Conservation (phyloP, 2,329 filamentous ascomycete genomes). For the Epichloe scottii region DNA sequence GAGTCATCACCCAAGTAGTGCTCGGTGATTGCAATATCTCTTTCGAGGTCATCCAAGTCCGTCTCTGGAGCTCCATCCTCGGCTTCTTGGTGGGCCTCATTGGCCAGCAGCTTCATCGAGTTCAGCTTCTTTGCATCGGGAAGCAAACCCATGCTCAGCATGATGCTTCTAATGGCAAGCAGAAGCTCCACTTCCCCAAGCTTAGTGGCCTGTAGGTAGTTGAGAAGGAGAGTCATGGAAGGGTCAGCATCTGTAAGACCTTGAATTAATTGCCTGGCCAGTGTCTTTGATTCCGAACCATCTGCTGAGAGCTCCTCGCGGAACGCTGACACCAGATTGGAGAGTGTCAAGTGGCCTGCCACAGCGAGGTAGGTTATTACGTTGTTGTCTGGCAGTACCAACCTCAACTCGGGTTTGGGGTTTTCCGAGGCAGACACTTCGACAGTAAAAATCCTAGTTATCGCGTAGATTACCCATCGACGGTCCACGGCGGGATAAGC, state of each 20-base stretch:
- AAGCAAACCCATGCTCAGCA: slow-evolving; percentile 54
- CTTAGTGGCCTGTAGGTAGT: slow-evolving; percentile 52
- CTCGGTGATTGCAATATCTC: slow-evolving; percentile 56
- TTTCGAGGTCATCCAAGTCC: slow-evolving; percentile 48
- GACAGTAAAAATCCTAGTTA: slow-evolving; percentile 49
- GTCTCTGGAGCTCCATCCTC: slow-evolving; percentile 27
- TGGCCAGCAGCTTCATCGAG: slow-evolving; percentile 19
- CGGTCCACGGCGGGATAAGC: slow-evolving; percentile 46
- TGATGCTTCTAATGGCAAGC: slow-evolving; percentile 50
- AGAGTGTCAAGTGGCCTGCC: slow-evolving; percentile 46
- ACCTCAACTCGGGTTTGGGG: slow-evolving; percentile 17
- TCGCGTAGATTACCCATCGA: slow-evolving; percentile 51
- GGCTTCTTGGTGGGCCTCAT: slow-evolving; percentile 14
- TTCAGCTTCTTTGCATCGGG: slow-evolving; percentile 25
- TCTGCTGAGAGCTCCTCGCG: slow-evolving; percentile 33
- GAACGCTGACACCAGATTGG: slow-evolving; percentile 47
- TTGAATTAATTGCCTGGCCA: slow-evolving; percentile 48
- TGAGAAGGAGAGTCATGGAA: slow-evolving; percentile 52
- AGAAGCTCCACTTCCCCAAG: slow-evolving; percentile 55
- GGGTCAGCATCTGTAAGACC: slow-evolving; percentile 54
- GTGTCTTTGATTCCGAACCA: slow-evolving; percentile 29
- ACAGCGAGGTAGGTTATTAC: slow-evolving; percentile 46
- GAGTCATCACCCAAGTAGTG: slow-evolving; percentile 54
- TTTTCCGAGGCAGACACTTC: slow-evolving; percentile 29
- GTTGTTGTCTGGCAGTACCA: slow-evolving; percentile 37